These are phyloP conservation scores for Kwoniella mangroviensis DNA, from an alignment of 768 basidiomycete genomes.

Conservation along the genomic window DNA sequence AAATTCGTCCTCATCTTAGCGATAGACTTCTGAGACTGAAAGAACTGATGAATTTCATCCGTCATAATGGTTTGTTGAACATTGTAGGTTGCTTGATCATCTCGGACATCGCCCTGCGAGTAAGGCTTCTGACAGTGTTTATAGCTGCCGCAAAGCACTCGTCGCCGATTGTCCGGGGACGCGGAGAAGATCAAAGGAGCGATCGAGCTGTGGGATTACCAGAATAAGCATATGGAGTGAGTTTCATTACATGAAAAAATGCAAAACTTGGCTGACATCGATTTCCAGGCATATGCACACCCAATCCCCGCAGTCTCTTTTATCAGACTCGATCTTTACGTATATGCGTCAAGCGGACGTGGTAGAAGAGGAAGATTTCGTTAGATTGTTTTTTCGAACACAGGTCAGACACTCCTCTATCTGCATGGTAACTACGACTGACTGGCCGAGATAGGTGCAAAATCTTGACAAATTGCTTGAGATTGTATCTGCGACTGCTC, in stretches of 20 bases:
- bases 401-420: constrained; percentile 51
- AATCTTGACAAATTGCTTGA: constrained; percentile 73
- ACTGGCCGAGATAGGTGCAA: constrained; percentile 57
- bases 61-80: constrained; percentile 76
- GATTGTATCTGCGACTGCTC: constrained; percentile 49
- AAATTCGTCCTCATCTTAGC: constrained; percentile 75
- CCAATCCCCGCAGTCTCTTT: constrained; percentile 63
- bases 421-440: neutral
- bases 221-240: constrained; percentile 56
- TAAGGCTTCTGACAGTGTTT: constrained; percentile 8
- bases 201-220: constrained; percentile 72
- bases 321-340: constrained; percentile 67
- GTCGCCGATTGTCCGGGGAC: constrained; percentile 75
- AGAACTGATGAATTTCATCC: constrained; percentile 87
- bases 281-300: constrained; percentile 37
- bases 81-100: constrained; percentile 63
- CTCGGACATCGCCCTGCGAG: neutral
- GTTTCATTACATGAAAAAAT: constrained; percentile 17
- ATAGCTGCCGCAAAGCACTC: constrained; percentile 79
- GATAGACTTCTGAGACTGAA: constrained; percentile 75
- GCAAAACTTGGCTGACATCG: constrained; percentile 47
- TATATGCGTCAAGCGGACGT: constrained; percentile 70
- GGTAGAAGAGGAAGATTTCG: constrained; percentile 71
- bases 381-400: constrained; percentile 82
- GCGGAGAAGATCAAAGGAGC: constrained; percentile 85